These are phyloP conservation scores for Effrenium voratum DNA, from an alignment of 73 alveolate species.

Conservation along the genomic window DNA sequence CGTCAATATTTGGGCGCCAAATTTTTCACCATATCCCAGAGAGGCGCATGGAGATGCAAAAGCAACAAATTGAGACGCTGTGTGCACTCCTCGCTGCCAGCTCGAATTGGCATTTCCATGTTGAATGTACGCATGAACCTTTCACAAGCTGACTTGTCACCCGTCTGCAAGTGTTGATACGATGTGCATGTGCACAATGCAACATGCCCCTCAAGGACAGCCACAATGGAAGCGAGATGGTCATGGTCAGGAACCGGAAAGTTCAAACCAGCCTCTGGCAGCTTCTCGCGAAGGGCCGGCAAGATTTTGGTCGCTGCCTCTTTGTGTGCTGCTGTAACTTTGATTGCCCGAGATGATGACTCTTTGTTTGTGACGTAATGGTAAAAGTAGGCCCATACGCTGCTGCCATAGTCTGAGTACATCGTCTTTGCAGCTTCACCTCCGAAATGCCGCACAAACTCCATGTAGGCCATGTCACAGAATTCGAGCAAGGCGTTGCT, in stretches of 20 bases:
- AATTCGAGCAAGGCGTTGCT: background rate
- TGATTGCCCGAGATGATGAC: background rate
- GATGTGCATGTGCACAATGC: background rate
- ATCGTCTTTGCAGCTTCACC: background rate
- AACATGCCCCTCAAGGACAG: background rate
- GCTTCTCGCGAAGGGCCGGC: background rate
- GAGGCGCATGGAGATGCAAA: background rate
- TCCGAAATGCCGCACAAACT: background rate
- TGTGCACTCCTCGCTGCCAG: background rate
- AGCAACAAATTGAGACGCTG: background rate
- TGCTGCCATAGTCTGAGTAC: background rate
- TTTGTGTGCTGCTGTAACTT: background rate
- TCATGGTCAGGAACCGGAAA: too few relatives aligned
- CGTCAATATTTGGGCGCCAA: too few relatives aligned
- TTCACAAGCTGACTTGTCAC: background rate
- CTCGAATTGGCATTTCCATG: background rate
- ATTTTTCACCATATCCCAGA: too few relatives aligned
- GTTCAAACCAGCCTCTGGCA: background rate
- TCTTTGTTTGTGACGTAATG: background rate
- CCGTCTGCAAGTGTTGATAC: background rate
- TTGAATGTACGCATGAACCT: background rate
- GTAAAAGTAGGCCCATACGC: background rate
- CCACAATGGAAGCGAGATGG: background rate
- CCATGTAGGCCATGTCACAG: background rate
- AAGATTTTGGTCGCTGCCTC: background rate